These are phyloP conservation scores for Cordyceps cicadae DNA, from an alignment of 2,329 filamentous ascomycete species.

Conservation along the genomic window DNA sequence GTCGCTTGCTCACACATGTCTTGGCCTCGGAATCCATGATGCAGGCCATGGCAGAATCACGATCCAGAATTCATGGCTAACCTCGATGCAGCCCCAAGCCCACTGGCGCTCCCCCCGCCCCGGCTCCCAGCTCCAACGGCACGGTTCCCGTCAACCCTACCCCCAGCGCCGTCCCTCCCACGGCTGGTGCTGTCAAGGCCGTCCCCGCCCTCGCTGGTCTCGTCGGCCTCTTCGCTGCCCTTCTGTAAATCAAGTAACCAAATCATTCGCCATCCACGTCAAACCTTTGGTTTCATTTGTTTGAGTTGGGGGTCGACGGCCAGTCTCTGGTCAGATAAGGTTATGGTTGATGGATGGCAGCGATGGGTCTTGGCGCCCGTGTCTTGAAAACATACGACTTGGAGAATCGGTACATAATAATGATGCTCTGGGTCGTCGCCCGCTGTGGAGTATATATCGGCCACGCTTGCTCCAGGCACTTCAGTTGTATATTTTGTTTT, in stretches of 20 bases:
- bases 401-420: conserved; percentile 15
- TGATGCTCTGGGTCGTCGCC: conserved; percentile 17
- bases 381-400: conserved; percentile 28
- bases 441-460: conserved; percentile 1
- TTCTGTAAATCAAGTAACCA: conserved; percentile 44
- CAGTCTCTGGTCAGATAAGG: conserved; percentile 30
- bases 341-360: conserved; percentile 22
- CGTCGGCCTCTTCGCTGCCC: conserved; percentile 49
- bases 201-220: conserved; percentile 52
- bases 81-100: conserved; percentile 3
- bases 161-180: conserved; percentile 23
- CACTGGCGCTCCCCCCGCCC: conserved; percentile 6
- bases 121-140: conserved; percentile 26
- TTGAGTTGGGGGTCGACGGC: conserved; percentile 32
- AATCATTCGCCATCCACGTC: conserved; percentile 27
- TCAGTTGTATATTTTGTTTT: conserved; percentile 13
- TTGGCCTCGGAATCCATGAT: no score
- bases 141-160: conserved; percentile 23
- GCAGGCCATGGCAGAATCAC: background rate
- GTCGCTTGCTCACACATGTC: conserved; percentile 13
- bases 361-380: conserved; percentile 19
- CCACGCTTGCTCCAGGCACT: background rate
- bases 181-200: conserved; percentile 49
- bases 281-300: conserved; percentile 33
- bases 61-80: background rate